phyloP scores from a whole-genome alignment of 371 early-diverging fungal genomes.

The Mortierella sp. region DNA sequence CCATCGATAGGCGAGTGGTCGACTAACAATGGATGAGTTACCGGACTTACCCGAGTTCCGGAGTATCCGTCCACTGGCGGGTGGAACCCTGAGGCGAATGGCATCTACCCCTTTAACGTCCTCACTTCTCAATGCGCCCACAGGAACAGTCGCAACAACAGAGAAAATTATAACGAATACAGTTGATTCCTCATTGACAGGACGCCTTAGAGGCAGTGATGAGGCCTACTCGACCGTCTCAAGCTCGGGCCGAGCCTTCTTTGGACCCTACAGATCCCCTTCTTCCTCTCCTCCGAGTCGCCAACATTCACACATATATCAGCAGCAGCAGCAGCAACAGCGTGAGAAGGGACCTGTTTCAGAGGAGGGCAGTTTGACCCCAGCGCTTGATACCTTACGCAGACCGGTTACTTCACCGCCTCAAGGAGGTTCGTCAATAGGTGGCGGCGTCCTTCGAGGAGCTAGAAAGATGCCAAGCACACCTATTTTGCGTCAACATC shows the following conservation, averaged over 20 bases:
- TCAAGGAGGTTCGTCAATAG: not conserved
- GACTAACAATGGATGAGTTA: constrained; percentile 48
- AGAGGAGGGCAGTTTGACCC: too few species aligned
- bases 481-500: constrained; percentile 14
- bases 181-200: not conserved
- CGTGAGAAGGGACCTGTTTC: constrained; percentile 1
- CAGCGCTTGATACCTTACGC: too few species aligned
- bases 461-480: constrained; percentile 45
- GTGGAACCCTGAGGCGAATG: constrained; percentile 40
- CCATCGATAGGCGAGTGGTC: constrained; percentile 34
- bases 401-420: constrained; percentile 18
- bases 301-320: not conserved
- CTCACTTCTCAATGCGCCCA: not conserved
- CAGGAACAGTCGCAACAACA: not conserved
- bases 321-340: not conserved
- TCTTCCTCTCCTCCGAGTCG: constrained; percentile 24
- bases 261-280: constrained; percentile 32
- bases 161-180: not conserved
- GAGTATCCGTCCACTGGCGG: constrained; percentile 2
- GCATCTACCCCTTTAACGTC: constrained; percentile 28
- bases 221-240: not conserved
- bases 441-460: not conserved
- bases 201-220: not conserved
- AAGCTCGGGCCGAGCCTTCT: not conserved
- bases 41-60: constrained; percentile 49